Evolutionary conservation across 768 basidiomycete genomes (phyloP).

Genomic region (Lactifluus echinatus): DNA sequence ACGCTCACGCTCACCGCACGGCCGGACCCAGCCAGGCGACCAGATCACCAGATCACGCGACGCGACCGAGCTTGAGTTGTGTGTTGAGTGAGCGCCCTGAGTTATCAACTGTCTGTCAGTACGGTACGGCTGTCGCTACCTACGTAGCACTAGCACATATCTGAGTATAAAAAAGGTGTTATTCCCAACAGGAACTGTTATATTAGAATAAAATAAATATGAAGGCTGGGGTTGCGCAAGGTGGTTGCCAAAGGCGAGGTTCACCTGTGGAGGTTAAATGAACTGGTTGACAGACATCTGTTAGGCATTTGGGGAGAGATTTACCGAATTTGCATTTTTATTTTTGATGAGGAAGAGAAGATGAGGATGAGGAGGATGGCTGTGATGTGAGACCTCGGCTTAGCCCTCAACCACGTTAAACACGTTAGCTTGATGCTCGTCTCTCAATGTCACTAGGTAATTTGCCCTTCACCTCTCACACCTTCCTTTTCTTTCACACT

Average conservation of each 20-base stretch:
- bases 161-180: too few relatives aligned
- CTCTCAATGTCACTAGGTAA: constrained; percentile 19
- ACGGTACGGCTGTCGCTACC: not conserved
- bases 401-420: constrained; percentile 15
- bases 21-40: too few relatives aligned
- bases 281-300: not conserved
- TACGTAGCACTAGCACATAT: too few relatives aligned
- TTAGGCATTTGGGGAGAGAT: not conserved
- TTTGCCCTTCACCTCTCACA: not conserved
- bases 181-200: too few relatives aligned
- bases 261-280: not conserved
- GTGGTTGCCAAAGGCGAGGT: not conserved
- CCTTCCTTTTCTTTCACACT: not conserved
- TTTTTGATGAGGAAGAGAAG: not conserved
- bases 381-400: not conserved
- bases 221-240: not conserved
- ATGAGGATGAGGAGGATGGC: not conserved
- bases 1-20: too few relatives aligned
- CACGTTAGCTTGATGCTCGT: too few relatives aligned
- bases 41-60: constrained; percentile 2
- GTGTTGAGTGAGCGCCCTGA: too few relatives aligned
- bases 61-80: too few relatives aligned
- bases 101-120: not conserved
- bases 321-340: not conserved
- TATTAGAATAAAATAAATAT: too few relatives aligned